These are phyloP conservation scores for Seiridium unicorne DNA, from an alignment of 2,329 filamentous ascomycete species.

Conservation along the genomic window DNA sequence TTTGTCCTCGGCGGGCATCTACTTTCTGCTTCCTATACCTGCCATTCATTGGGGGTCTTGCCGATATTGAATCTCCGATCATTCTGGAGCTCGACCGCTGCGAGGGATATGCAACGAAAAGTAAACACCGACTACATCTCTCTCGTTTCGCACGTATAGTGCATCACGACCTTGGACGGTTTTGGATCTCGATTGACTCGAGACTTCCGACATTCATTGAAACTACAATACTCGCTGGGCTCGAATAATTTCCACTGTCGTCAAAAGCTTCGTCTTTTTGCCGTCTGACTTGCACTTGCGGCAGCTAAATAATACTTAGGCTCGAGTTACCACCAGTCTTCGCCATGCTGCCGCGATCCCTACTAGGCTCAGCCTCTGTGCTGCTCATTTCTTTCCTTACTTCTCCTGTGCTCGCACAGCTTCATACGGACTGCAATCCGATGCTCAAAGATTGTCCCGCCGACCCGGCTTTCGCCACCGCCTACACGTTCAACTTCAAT, in stretches of 20 bases:
- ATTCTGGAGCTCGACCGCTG: too few species aligned
- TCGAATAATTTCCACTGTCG: neutral
- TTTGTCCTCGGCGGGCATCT: too few species aligned
- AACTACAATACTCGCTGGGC: neutral
- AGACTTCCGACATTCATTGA: neutral
- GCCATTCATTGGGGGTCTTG: too few species aligned
- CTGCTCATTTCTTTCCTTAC: conserved; percentile 39
- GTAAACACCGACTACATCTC: neutral
- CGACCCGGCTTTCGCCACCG: conserved; percentile 68
- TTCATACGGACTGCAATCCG: conserved; percentile 76
- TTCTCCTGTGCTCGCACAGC: conserved; percentile 64
- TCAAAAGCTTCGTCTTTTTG: neutral
- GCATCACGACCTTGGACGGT: neutral
- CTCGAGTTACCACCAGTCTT: neutral
- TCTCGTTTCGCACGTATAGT: too few species aligned
- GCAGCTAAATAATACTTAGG: neutral
- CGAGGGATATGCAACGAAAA: neutral
- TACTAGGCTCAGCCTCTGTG: conserved; percentile 30
- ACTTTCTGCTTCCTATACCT: too few species aligned
- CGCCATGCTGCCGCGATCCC: conserved; percentile 14
- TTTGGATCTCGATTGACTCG: neutral
- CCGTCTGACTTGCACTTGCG: too few species aligned
- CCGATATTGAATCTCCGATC: too few species aligned
- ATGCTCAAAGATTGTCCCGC: conserved; percentile 67
- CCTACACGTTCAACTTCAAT: conserved; percentile 65